These are phyloP conservation scores for Leucocoprinus leucothites DNA, from an alignment of 768 basidiomycete genomes.

Conservation along the genomic window DNA sequence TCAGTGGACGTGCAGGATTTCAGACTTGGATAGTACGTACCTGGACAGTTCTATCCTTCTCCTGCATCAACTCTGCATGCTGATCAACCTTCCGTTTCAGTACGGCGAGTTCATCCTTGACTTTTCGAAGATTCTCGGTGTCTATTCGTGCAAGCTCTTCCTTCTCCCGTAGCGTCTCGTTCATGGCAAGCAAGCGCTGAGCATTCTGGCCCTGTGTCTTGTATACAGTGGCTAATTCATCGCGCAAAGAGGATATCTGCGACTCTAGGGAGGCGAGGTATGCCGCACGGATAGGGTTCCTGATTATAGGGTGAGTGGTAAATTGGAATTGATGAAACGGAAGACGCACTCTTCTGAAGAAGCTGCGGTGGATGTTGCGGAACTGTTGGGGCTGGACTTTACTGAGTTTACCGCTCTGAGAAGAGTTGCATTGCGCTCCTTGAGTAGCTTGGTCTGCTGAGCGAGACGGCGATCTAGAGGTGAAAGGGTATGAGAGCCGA, in stretches of 20 bases:
- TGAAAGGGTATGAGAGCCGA: conserved; percentile 15
- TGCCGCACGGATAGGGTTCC: conserved; percentile 82
- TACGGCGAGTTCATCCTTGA: conserved; percentile 69
- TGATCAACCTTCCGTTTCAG: conserved; percentile 78
- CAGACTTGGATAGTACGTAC: conserved; percentile 39
- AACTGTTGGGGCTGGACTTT: conserved; percentile 56
- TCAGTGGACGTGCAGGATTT: conserved; percentile 10
- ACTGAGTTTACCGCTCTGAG: conserved; percentile 80
- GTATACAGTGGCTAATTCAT: conserved; percentile 92
- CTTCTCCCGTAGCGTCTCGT: conserved; percentile 91
- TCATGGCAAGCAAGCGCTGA: conserved; percentile 89
- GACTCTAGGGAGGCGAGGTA: conserved; percentile 91
- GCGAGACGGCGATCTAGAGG: conserved; percentile 82
- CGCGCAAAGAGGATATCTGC: conserved; percentile 87
- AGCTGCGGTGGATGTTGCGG: conserved; percentile 58
- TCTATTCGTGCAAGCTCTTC: conserved; percentile 85
- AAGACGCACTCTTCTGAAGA: conserved; percentile 67
- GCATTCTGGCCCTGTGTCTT: conserved; percentile 96
- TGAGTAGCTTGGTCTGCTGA: conserved; percentile 87
- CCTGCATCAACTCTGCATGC: conserved; percentile 80
- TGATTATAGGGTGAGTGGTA: conserved; percentile 28
- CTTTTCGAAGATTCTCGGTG: conserved; percentile 73
- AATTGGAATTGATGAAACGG: conserved; percentile 8
- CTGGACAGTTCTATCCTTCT: conserved; percentile 88
- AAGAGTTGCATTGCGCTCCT: conserved; percentile 88